Evolutionary conservation across 257 asterid species (phyloP).

Genomic region (Gentiana macrophylla): DNA sequence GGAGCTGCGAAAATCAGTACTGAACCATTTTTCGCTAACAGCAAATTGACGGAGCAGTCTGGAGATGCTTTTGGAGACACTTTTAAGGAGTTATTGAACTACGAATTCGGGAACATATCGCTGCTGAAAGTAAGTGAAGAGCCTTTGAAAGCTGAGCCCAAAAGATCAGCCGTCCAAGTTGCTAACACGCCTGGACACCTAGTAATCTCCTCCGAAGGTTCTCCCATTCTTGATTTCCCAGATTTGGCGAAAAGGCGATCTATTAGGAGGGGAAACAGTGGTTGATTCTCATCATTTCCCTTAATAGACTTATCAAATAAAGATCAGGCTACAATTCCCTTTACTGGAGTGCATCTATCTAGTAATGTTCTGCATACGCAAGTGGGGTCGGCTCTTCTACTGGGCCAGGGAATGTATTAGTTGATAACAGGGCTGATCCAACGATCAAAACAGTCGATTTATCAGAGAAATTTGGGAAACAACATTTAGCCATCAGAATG

Average conservation of each 20-base stretch:
- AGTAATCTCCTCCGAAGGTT: conserved; percentile 23
- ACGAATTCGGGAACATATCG: conserved; percentile 26
- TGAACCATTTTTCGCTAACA: conserved; percentile 24
- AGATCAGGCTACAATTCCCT: conserved; percentile 34
- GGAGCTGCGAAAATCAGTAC: conserved; percentile 19
- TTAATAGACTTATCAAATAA: conserved; percentile 17
- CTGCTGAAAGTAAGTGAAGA: conserved; percentile 15
- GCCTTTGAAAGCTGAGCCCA: conserved; percentile 19
- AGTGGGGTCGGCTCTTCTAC: conserved; percentile 17
- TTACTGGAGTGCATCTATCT: conserved; percentile 29
- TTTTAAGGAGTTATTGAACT: conserved; percentile 27
- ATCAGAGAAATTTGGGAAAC: conserved; percentile 17
- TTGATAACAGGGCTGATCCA: conserved; percentile 23
- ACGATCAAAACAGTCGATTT: conserved; percentile 18
- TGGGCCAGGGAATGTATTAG: conserved; percentile 22
- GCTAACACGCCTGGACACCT: conserved; percentile 23
- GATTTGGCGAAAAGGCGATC: conserved; percentile 19
- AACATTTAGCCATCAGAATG: conserved; percentile 24
- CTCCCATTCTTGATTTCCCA: conserved; percentile 17
- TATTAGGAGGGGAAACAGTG: conserved; percentile 18
- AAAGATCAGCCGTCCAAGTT: conserved; percentile 24
- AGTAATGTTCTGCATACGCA: conserved; percentile 14
- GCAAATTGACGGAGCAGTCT: conserved; percentile 22
- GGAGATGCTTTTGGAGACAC: conserved; percentile 16
- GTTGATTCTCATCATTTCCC: conserved; percentile 19